A percentile compares a stretch with the other conserved stretches of the same genome.
These are phyloP conservation scores for Taphrina confusa DNA, from an alignment of 1,139 yeast genomes.

Conservation along the genomic window DNA sequence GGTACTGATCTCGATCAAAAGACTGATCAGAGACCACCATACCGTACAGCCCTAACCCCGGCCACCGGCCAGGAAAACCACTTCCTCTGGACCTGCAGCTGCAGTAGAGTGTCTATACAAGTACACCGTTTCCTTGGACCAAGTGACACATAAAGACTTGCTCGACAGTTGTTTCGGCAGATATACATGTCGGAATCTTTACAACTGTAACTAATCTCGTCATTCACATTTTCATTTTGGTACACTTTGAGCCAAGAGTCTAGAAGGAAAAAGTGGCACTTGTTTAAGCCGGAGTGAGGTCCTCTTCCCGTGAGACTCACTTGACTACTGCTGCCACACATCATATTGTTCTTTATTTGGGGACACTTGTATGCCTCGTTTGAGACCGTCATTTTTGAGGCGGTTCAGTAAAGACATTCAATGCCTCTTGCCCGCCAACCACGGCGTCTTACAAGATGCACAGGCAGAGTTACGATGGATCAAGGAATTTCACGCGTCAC, in stretches of 20 bases:
- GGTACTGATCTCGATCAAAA: background rate
- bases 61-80: too few species aligned
- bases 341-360: background rate
- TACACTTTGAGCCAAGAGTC: slow-evolving; percentile 14
- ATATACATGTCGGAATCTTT: background rate
- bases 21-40: too few species aligned
- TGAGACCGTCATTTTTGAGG: background rate
- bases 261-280: slow-evolving; percentile 16
- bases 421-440: slow-evolving; percentile 2
- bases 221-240: background rate
- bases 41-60: background rate
- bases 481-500: slow-evolving; percentile 38
- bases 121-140: too few species aligned
- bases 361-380: slow-evolving; percentile 9
- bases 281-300: slow-evolving; percentile 27
- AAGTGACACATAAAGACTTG: too few species aligned
- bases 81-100: too few species aligned
- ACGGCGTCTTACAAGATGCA: slow-evolving; percentile 10
- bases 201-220: background rate
- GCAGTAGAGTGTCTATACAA: too few species aligned
- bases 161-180: background rate
- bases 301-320: slow-evolving; percentile 6
- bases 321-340: slow-evolving; percentile 31
- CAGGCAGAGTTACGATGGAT: slow-evolving; percentile 57
- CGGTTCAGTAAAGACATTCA: background rate